Percentiles rank a stretch among this genome's conserved stretches.
Conservation (phyloP, 768 basidiomycete species). For the Clavaria fumosa region DNA sequence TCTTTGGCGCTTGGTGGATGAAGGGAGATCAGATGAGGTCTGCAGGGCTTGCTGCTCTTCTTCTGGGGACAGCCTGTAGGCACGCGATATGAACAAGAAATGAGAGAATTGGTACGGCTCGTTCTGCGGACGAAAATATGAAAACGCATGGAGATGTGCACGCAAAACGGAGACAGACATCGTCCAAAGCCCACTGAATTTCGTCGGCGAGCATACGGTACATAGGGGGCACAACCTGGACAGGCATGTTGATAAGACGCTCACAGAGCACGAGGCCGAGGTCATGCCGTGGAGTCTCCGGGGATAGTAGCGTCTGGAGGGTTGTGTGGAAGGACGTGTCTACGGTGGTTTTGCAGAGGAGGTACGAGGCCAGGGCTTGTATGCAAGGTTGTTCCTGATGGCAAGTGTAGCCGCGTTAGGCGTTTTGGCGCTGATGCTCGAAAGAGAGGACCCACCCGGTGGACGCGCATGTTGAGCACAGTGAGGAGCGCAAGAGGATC, state of each 20-base stretch:
- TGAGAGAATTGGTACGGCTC: slow-evolving; percentile 61
- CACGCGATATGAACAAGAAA: slow-evolving; percentile 61
- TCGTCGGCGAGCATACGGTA: slow-evolving; percentile 82
- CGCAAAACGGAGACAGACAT: slow-evolving; percentile 28
- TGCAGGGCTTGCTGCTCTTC: slow-evolving; percentile 42
- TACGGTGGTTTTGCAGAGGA: slow-evolving; percentile 40
- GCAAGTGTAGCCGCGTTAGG: not conserved
- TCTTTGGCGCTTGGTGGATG: slow-evolving; percentile 3
- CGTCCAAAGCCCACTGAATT: slow-evolving; percentile 51
- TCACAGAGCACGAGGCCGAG: slow-evolving; percentile 81
- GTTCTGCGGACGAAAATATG: slow-evolving; percentile 19
- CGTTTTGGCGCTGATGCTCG: too few species aligned
- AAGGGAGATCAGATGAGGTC: slow-evolving; percentile 7
- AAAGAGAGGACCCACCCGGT: slow-evolving; percentile 31
- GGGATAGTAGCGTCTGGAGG: slow-evolving; percentile 23
- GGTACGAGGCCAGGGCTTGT: slow-evolving; percentile 53
- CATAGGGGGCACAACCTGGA: slow-evolving; percentile 84
- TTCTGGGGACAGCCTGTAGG: slow-evolving; percentile 55
- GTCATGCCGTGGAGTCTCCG: slow-evolving; percentile 33
- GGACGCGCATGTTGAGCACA: slow-evolving; percentile 60
- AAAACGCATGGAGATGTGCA: slow-evolving; percentile 4
- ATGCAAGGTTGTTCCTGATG: slow-evolving; percentile 57
- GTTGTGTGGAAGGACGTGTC: slow-evolving; percentile 35
- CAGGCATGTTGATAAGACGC: slow-evolving; percentile 88
- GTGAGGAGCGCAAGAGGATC: slow-evolving; percentile 86